These are phyloP conservation scores for Circinella minor DNA, from an alignment of 371 early-diverging fungal genomes.

Conservation along the genomic window DNA sequence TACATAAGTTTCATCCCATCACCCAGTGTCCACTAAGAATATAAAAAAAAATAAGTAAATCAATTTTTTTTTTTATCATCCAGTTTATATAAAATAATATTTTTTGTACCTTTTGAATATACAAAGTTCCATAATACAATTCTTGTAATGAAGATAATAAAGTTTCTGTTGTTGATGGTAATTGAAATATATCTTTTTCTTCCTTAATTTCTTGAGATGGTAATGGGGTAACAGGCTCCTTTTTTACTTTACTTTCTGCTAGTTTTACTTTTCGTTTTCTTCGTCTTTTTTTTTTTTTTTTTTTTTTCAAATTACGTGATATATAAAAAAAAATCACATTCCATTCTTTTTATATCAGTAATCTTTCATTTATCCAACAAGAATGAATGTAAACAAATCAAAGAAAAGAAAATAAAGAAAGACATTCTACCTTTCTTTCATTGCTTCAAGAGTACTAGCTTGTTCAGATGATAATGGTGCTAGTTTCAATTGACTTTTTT, in stretches of 20 bases:
- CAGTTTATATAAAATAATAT: not conserved
- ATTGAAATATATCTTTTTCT: not conserved
- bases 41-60: not conserved
- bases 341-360: too few relatives aligned
- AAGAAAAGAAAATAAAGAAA: not conserved
- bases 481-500: not conserved
- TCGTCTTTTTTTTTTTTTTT: not conserved
- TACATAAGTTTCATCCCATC: constrained; percentile 11
- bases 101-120: constrained; percentile 11
- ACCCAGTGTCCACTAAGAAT: constrained; percentile 5
- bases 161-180: not conserved
- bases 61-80: not conserved
- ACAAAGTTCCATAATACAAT: constrained; percentile 7
- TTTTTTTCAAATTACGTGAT: too few relatives aligned
- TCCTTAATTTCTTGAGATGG: not conserved
- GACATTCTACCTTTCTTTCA: not conserved
- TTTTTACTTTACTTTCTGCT: not conserved
- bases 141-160: constrained; percentile 5
- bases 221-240: not conserved
- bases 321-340: too few relatives aligned
- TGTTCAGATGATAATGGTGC: constrained; percentile 1
- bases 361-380: too few relatives aligned
- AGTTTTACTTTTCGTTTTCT: not conserved
- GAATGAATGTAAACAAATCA: too few relatives aligned
- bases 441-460: not conserved